A percentile compares a stretch with the other conserved stretches of the same genome.
phyloP scores from a whole-genome alignment of 176 grass and related monocot species.

The Calamus simplicifolius region DNA sequence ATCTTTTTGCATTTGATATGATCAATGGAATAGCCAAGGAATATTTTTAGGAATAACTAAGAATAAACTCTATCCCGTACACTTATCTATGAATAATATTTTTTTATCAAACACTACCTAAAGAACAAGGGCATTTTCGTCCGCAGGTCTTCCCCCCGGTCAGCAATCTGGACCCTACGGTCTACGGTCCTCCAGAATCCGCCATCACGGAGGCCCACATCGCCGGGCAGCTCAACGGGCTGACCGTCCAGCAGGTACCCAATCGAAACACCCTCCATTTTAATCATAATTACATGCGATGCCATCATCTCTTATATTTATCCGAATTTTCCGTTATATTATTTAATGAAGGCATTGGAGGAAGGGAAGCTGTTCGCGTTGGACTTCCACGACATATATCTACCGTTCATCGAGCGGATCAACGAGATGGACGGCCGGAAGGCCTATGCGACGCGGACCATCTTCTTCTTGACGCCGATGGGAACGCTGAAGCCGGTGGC shows the following conservation, averaged over 20 bases:
- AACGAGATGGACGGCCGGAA: constrained; percentile 84
- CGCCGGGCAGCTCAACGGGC: constrained; percentile 57
- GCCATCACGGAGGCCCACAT: constrained; percentile 78
- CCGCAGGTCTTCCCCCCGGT: constrained; percentile 80
- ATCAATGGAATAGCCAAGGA: too few species aligned
- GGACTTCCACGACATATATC: constrained; percentile 69
- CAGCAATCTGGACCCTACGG: constrained; percentile 63
- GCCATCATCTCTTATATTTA: too few species aligned
- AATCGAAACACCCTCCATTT: not conserved
- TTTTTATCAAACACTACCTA: too few species aligned
- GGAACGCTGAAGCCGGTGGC: constrained; percentile 92
- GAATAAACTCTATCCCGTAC: too few species aligned
- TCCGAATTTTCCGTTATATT: constrained; percentile 1
- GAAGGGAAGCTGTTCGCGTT: constrained; percentile 71
- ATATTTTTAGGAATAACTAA: too few species aligned
- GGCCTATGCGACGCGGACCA: constrained; percentile 70
- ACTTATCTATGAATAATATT: too few species aligned
- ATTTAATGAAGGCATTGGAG: constrained; percentile 63
- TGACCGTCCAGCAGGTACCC: constrained; percentile 71
- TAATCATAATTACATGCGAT: too few species aligned
- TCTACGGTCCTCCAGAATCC: constrained; percentile 72
- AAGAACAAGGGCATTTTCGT: not conserved
- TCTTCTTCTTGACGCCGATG: constrained; percentile 68
- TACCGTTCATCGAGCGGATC: constrained; percentile 91
- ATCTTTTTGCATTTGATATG: too few species aligned